Conservation (phyloP, 2,329 filamentous ascomycete species). For the Hymenoscyphus infarciens region DNA sequence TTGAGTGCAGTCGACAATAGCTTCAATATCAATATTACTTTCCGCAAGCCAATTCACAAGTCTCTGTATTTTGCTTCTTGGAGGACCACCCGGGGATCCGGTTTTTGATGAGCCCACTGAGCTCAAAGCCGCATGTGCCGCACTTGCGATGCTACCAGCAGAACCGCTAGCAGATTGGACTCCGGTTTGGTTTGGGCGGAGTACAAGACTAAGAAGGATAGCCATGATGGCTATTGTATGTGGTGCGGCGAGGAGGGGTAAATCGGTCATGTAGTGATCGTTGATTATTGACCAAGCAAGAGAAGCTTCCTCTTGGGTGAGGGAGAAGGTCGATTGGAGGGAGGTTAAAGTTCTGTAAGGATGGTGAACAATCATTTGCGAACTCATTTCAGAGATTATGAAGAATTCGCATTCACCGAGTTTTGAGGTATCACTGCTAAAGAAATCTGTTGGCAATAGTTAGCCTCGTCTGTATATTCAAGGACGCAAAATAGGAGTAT, state of each 20-base stretch:
- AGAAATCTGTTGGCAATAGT: conserved; percentile 47
- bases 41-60: conserved; percentile 67
- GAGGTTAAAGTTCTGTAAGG: conserved; percentile 66
- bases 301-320: conserved; percentile 61
- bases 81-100: conserved; percentile 19
- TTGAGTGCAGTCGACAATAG: conserved; percentile 66
- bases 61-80: conserved; percentile 42
- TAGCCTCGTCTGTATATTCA: conserved; percentile 9
- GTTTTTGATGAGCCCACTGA: conserved; percentile 28
- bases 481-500: conserved; percentile 14
- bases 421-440: conserved; percentile 61
- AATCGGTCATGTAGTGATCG: conserved; percentile 69
- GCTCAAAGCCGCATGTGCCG: conserved; percentile 34
- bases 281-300: conserved; percentile 70
- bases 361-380: conserved; percentile 71
- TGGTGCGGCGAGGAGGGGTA: conserved; percentile 64
- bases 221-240: conserved; percentile 68
- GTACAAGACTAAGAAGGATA: conserved; percentile 64
- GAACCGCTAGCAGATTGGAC: conserved; percentile 41
- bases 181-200: conserved; percentile 53
- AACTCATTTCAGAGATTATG: conserved; percentile 69
- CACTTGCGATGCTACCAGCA: conserved; percentile 35
- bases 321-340: conserved; percentile 54
- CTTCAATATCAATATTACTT: conserved; percentile 65
- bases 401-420: conserved; percentile 74